Percentiles rank a stretch among this genome's conserved stretches.
Conservation (phyloP, 2,329 filamentous ascomycete genomes). For the Arthrobotrys iridis region DNA sequence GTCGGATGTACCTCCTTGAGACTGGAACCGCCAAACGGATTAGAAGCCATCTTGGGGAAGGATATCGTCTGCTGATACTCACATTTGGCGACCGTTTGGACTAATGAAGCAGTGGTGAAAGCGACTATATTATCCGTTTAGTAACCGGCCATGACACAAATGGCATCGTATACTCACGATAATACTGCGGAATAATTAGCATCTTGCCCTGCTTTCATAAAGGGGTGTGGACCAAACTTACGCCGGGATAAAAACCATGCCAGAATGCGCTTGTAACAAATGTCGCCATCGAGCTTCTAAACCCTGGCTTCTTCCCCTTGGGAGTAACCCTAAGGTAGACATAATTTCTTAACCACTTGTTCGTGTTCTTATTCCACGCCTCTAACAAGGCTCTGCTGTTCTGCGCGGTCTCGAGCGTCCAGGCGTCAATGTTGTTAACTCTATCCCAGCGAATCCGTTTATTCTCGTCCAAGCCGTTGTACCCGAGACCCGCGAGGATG, state of each 20-base stretch:
- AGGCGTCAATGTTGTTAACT: slow-evolving; percentile 86
- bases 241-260: slow-evolving; percentile 95
- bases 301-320: slow-evolving; percentile 93
- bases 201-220: not conserved
- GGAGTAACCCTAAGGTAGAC: slow-evolving; percentile 95
- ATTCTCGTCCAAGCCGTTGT: slow-evolving; percentile 86
- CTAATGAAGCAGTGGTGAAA: slow-evolving; percentile 87
- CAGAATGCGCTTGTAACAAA: slow-evolving; percentile 92
- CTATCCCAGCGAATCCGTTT: slow-evolving; percentile 90
- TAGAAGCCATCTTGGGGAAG: not conserved
- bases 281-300: slow-evolving; percentile 90
- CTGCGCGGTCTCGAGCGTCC: slow-evolving; percentile 86
- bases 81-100: slow-evolving; percentile 96
- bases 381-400: slow-evolving; percentile 92
- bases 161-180: slow-evolving; percentile 31
- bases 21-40: slow-evolving; percentile 69
- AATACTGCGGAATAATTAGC: slow-evolving; percentile 38
- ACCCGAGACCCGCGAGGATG: slow-evolving; percentile 91
- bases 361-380: slow-evolving; percentile 99
- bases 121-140: slow-evolving; percentile 72
- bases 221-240: slow-evolving; percentile 15
- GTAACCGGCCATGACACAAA: not conserved
- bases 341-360: slow-evolving; percentile 95
- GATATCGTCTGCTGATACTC: slow-evolving; percentile 61
- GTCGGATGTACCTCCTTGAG: slow-evolving; percentile 85